Evolutionary conservation across 345 rosid species (phyloP).

Genomic region (Eutrema yunnanense): DNA sequence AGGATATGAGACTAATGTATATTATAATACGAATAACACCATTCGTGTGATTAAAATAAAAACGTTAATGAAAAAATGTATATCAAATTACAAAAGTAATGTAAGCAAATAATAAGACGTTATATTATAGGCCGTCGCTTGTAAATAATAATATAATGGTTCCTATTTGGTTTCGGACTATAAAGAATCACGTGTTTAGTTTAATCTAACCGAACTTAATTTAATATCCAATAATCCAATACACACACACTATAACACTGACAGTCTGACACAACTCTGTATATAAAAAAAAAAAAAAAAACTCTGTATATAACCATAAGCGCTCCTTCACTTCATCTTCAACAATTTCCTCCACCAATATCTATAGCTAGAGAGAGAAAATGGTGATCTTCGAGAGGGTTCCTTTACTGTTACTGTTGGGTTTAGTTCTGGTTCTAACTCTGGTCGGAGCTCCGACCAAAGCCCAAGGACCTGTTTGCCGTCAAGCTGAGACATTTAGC

Average conservation of each 20-base stretch:
- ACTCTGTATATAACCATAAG: conserved; percentile 6
- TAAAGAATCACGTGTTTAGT: not conserved
- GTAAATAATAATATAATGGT: not conserved
- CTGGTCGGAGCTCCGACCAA: too few species aligned
- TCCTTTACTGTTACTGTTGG: too few species aligned
- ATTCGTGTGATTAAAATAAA: not conserved
- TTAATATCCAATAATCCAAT: not conserved
- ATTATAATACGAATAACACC: not conserved
- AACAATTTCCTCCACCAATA: conserved; percentile 4
- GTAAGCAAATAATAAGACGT: not conserved
- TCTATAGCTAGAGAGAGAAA: not conserved
- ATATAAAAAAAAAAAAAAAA: too few species aligned
- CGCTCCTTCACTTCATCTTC: conserved; percentile 6
- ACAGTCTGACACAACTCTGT: not conserved
- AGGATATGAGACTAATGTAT: too few species aligned
- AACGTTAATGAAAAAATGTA: not conserved
- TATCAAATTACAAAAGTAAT: not conserved
- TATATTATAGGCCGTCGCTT: not conserved
- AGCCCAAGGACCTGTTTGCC: too few species aligned
- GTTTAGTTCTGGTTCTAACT: too few species aligned
- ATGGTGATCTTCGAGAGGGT: too few species aligned
- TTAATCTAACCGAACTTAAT: not conserved
- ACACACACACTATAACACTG: not conserved
- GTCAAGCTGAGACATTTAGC: too few species aligned
- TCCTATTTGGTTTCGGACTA: not conserved